Evolutionary conservation across 1,284 basidiomycete genomes (phyloP).

Genomic region (Heterobasidion occidentale): DNA sequence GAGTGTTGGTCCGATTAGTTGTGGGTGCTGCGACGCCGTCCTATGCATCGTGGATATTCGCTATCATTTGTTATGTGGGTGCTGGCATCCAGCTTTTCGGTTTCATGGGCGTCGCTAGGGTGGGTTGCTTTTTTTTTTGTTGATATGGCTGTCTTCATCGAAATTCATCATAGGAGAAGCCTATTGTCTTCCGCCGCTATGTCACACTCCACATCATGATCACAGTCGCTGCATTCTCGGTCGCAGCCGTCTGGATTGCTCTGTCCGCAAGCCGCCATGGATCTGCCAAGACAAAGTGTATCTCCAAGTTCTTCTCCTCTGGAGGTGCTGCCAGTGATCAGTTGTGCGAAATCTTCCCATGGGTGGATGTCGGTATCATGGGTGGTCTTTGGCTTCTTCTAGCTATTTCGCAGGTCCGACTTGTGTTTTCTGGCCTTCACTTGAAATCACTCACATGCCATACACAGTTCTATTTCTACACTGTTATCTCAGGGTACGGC

Average conservation of each 20-base stretch:
- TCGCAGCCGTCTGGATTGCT: constrained; percentile 75
- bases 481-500: constrained; percentile 70
- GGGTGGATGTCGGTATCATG: constrained; percentile 91
- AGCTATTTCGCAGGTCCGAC: constrained; percentile 61
- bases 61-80: constrained; percentile 64
- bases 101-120: constrained; percentile 74
- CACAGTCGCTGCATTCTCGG: constrained; percentile 56
- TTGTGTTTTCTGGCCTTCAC: neutral
- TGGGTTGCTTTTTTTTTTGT: constrained; percentile 23
- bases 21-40: constrained; percentile 77
- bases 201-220: constrained; percentile 58
- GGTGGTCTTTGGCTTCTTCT: constrained; percentile 76
- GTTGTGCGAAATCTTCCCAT: constrained; percentile 82
- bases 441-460: constrained; percentile 16
- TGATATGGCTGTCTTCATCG: neutral
- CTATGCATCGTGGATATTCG: constrained; percentile 70
- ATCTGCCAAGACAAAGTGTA: constrained; percentile 61
- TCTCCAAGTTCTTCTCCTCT: constrained; percentile 46
- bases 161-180: constrained; percentile 54
- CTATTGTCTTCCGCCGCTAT: constrained; percentile 70
- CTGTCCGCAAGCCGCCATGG: constrained; percentile 71
- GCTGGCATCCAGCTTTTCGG: constrained; percentile 73
- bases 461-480: constrained; percentile 56
- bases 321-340: constrained; percentile 42
- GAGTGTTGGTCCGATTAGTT: constrained; percentile 37